Percentiles rank a stretch among this genome's conserved stretches.
phyloP scores from a whole-genome alignment of 345 rosid genomes.

The Aquilaria yunnanensis region DNA sequence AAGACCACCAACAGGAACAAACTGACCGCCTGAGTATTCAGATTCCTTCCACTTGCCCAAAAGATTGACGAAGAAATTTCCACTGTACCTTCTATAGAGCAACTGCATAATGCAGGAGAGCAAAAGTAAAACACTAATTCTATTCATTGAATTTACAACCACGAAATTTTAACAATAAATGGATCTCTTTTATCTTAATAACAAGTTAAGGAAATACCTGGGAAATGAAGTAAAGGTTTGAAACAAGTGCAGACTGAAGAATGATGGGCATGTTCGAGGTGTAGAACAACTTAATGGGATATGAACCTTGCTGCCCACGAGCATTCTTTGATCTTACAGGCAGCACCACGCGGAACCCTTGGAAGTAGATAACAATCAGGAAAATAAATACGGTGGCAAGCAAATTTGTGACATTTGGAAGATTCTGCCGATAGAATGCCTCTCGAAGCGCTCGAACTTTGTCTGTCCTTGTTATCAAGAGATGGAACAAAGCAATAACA shows the following conservation, averaged over 20 bases:
- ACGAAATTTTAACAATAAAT: neutral
- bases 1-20: conserved; percentile 63
- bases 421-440: conserved; percentile 71
- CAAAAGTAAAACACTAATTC: neutral
- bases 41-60: conserved; percentile 73
- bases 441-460: conserved; percentile 63
- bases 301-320: conserved; percentile 73
- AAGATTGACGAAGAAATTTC: conserved; percentile 63
- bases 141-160: neutral
- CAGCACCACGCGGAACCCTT: conserved; percentile 67
- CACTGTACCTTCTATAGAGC: conserved; percentile 58
- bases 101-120: conserved; percentile 29
- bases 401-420: conserved; percentile 69
- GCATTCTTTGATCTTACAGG: conserved; percentile 75
- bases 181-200: neutral
- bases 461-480: conserved; percentile 48
- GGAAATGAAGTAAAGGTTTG: conserved; percentile 65
- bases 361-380: conserved; percentile 63
- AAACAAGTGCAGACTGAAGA: conserved; percentile 70
- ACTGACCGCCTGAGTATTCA: conserved; percentile 68
- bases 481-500: conserved; percentile 64
- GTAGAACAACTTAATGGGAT: conserved; percentile 73
- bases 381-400: conserved; percentile 63
- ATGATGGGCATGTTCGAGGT: conserved; percentile 86
- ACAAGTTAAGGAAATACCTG: conserved; percentile 33